Percentiles rank a stretch among this genome's conserved stretches.
These are phyloP conservation scores for Yamadazyma dendronema DNA, from an alignment of 1,139 yeast species.

Conservation along the genomic window DNA sequence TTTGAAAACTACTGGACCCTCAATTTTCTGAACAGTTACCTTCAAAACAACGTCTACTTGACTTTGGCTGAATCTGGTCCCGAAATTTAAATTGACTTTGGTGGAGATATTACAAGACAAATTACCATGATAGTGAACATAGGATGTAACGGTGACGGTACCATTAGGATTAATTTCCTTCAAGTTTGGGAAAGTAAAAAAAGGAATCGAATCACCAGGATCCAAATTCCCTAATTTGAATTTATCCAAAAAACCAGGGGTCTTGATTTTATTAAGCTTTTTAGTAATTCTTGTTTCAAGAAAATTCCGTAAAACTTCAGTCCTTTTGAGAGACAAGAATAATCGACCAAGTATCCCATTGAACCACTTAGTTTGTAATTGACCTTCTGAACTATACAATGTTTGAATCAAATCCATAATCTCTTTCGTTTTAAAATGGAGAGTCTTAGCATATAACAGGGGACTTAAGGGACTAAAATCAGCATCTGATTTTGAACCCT, in stretches of 20 bases:
- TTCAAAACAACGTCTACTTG: slow-evolving; percentile 76
- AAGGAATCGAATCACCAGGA: slow-evolving; percentile 80
- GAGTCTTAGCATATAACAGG: slow-evolving; percentile 60
- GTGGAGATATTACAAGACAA: slow-evolving; percentile 77
- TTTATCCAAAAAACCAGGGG: slow-evolving; percentile 85
- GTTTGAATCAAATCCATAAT: slow-evolving; percentile 73
- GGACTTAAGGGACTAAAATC: slow-evolving; percentile 26
- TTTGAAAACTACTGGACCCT: slow-evolving; percentile 69
- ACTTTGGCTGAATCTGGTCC: slow-evolving; percentile 66
- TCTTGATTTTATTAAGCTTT: slow-evolving; percentile 74
- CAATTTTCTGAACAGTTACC: slow-evolving; percentile 64
- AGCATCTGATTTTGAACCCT: slow-evolving; percentile 55
- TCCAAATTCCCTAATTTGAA: slow-evolving; percentile 70
- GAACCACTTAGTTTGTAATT: slow-evolving; percentile 82
- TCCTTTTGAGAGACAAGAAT: slow-evolving; percentile 72
- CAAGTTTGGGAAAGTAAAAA: slow-evolving; percentile 69
- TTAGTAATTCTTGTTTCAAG: slow-evolving; percentile 61
- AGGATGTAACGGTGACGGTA: slow-evolving; percentile 57
- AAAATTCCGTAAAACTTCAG: slow-evolving; percentile 59
- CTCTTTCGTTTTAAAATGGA: slow-evolving; percentile 69
- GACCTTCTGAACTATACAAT: slow-evolving; percentile 78
- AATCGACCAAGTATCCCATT: slow-evolving; percentile 83
- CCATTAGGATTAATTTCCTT: slow-evolving; percentile 81
- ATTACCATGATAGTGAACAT: slow-evolving; percentile 69
- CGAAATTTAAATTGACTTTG: slow-evolving; percentile 64